Evolutionary conservation across 805 yeast genomes (phyloP).

Genomic region (Candida broadrunensis): DNA sequence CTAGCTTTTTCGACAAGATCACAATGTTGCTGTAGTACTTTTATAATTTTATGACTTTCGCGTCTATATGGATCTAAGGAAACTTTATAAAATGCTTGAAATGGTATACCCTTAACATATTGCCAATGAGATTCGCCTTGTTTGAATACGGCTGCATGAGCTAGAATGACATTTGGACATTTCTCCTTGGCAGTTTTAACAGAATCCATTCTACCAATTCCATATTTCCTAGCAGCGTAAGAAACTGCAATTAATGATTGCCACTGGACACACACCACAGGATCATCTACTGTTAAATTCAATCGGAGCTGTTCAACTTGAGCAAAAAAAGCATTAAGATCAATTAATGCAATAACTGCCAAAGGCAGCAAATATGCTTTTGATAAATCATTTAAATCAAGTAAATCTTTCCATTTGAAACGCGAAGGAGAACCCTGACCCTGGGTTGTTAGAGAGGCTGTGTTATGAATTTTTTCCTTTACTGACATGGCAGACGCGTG

Average conservation of each 20-base stretch:
- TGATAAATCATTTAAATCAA: conserved; percentile 42
- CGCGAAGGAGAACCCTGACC: conserved; percentile 20
- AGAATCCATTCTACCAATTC: conserved; percentile 75
- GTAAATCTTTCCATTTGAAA: conserved; percentile 49
- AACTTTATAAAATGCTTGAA: conserved; percentile 70
- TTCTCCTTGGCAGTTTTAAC: conserved; percentile 64
- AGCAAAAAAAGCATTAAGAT: conserved; percentile 93
- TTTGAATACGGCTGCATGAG: conserved; percentile 92
- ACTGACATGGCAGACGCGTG: too few species aligned
- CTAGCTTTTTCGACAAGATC: conserved; percentile 87
- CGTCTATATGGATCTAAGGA: conserved; percentile 88
- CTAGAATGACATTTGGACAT: conserved; percentile 73
- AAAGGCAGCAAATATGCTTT: conserved; percentile 63
- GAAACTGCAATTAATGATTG: conserved; percentile 82
- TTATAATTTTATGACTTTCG: conserved; percentile 76
- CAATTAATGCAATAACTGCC: conserved; percentile 80
- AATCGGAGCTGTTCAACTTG: conserved; percentile 85
- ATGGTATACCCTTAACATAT: conserved; percentile 59
- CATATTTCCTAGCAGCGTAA: conserved; percentile 83
- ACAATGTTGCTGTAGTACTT: conserved; percentile 59
- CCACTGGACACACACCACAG: conserved; percentile 97
- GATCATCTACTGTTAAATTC: conserved; percentile 62
- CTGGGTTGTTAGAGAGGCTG: neutral
- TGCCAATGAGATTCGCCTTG: conserved; percentile 86
- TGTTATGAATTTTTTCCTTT: neutral